Percentiles rank a stretch among this genome's conserved stretches.
Conservation (phyloP, 768 basidiomycete species). For the Coprinellus micaceus region DNA sequence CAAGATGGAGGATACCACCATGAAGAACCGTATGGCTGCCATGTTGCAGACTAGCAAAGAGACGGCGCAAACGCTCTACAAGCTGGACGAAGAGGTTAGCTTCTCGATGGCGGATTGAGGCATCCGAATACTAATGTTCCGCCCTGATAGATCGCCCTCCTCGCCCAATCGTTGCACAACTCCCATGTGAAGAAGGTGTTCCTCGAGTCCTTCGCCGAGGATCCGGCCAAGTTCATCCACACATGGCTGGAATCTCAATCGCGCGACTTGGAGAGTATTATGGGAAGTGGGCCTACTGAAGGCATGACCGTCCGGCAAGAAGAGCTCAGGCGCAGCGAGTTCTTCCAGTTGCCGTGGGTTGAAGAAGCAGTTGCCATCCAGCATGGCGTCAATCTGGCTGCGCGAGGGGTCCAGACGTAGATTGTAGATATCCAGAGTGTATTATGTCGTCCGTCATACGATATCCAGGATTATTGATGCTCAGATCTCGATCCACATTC, state of each 20-base stretch:
- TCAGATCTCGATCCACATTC: constrained; percentile 1
- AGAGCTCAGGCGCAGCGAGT: constrained; percentile 83
- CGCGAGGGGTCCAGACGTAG: constrained; percentile 39
- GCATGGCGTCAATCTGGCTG: constrained; percentile 71
- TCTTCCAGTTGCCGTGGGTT: constrained; percentile 92
- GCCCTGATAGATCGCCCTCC: constrained; percentile 62
- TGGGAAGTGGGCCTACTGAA: constrained; percentile 84
- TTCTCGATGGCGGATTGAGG: neutral
- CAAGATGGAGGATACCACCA: constrained; percentile 74
- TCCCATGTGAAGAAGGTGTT: constrained; percentile 86
- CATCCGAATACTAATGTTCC: neutral
- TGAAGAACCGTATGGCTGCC: constrained; percentile 76
- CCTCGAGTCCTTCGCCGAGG: constrained; percentile 72
- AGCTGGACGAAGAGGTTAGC: constrained; percentile 86
- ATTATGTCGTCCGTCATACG: neutral
- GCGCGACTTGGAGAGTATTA: constrained; percentile 80
- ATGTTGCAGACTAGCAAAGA: constrained; percentile 68
- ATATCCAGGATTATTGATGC: neutral
- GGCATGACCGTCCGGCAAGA: constrained; percentile 81
- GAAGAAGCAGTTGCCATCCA: constrained; percentile 83
- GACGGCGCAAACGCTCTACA: constrained; percentile 58
- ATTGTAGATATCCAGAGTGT: neutral
- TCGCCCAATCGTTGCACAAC: constrained; percentile 83
- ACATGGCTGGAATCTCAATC: constrained; percentile 92
- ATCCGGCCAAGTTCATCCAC: constrained; percentile 80